A percentile compares a stretch with the other conserved stretches of the same genome.
phyloP scores from a whole-genome alignment of 2,329 filamentous ascomycete genomes.

The Paraconiothyrium sp. region DNA sequence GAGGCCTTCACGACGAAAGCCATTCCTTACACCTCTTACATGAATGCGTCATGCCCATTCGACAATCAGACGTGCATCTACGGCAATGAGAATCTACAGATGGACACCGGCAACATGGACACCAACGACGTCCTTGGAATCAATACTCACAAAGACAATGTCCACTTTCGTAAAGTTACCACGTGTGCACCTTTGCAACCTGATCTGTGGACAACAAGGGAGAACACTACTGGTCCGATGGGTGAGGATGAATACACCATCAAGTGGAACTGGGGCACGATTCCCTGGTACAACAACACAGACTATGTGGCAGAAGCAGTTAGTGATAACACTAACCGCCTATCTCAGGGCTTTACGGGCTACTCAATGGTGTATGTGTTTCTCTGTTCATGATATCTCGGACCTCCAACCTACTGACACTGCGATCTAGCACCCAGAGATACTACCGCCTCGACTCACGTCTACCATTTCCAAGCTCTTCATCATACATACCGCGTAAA shows the following conservation, averaged over 20 bases:
- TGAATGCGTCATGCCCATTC: conserved; percentile 19
- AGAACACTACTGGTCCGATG: conserved; percentile 10
- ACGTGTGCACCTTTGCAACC: conserved; percentile 16
- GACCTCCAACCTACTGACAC: neutral
- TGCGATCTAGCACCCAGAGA: neutral
- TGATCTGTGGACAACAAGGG: conserved; percentile 15
- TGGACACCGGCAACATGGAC: conserved; percentile 21
- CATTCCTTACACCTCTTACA: conserved; percentile 9
- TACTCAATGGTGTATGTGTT: conserved; percentile 13
- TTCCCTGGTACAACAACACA: conserved; percentile 7
- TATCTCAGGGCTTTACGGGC: conserved; percentile 1
- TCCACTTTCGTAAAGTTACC: conserved; percentile 17
- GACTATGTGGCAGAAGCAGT: conserved; percentile 13
- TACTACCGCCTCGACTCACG: conserved; percentile 15
- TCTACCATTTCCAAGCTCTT: conserved; percentile 14
- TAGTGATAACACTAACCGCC: conserved; percentile 6
- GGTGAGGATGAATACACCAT: conserved; percentile 7
- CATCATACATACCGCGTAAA: conserved; percentile 13
- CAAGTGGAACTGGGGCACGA: conserved; percentile 14
- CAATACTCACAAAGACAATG: conserved; percentile 14
- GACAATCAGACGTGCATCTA: conserved; percentile 14
- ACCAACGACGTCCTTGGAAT: conserved; percentile 15
- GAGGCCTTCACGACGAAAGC: conserved; percentile 16
- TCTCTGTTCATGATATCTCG: neutral
- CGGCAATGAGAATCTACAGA: conserved; percentile 12